A percentile compares a stretch with the other conserved stretches of the same genome.
Conservation (phyloP, 2,329 filamentous ascomycete genomes). For the Aureobasidium leucospermi region DNA sequence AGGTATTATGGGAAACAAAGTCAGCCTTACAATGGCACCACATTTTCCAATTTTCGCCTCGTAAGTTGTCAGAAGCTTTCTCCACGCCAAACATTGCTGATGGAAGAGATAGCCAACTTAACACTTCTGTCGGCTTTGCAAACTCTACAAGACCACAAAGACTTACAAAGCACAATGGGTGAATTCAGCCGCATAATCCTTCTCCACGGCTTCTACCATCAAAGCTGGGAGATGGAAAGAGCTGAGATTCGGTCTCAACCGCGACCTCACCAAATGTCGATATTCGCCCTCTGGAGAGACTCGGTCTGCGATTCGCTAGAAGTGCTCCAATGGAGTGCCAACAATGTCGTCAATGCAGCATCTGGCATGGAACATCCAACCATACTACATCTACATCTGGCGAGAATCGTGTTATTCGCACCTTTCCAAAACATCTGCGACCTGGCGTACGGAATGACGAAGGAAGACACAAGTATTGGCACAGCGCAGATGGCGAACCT, state of each 20-base stretch:
- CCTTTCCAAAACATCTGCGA: slow-evolving; percentile 41
- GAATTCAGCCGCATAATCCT: slow-evolving; percentile 44
- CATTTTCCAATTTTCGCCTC: slow-evolving; percentile 13
- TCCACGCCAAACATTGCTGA: background rate
- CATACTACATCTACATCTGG: slow-evolving; percentile 49
- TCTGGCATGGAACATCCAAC: slow-evolving; percentile 48
- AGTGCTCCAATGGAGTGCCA: slow-evolving; percentile 52
- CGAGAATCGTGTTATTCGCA: slow-evolving; percentile 45
- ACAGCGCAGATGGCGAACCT: slow-evolving; percentile 7
- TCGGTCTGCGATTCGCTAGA: slow-evolving; percentile 44
- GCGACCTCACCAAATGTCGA: slow-evolving; percentile 29
- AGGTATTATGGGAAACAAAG: slow-evolving; percentile 22
- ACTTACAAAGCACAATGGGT: slow-evolving; percentile 35
- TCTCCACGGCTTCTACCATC: slow-evolving; percentile 44
- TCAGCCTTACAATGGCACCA: slow-evolving; percentile 21
- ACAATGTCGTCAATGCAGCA: slow-evolving; percentile 42
- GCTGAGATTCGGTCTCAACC: slow-evolving; percentile 21
- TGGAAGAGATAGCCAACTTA: slow-evolving; percentile 8
- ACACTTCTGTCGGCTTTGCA: slow-evolving; percentile 39
- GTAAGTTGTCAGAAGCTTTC: background rate
- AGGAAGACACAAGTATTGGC: slow-evolving; percentile 5
- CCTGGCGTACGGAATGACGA: slow-evolving; percentile 32
- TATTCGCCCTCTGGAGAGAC: slow-evolving; percentile 44
- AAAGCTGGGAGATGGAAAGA: slow-evolving; percentile 42
- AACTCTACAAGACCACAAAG: slow-evolving; percentile 44